phyloP scores from a whole-genome alignment of 306 rosid species.

The Fragaria iinumae region DNA sequence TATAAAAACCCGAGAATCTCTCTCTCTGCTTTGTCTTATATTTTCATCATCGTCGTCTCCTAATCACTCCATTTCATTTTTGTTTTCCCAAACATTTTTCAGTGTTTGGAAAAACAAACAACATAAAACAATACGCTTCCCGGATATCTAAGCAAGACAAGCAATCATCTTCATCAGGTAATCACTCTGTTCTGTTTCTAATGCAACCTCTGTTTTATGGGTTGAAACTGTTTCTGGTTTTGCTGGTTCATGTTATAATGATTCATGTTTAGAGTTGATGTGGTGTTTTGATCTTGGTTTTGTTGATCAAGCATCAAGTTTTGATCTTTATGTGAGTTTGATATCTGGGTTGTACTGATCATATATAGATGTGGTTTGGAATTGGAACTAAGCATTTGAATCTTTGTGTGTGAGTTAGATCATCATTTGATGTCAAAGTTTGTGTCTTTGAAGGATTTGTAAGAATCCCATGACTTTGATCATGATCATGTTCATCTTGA shows the following conservation, averaged over 20 bases:
- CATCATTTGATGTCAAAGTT: constrained; percentile 7
- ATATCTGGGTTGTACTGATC: constrained; percentile 7
- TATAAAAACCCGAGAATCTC: constrained; percentile 18
- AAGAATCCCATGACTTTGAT: neutral
- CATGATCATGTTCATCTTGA: constrained; percentile 5
- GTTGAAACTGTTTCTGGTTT: neutral
- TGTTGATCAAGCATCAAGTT: neutral
- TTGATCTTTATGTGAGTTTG: constrained; percentile 4
- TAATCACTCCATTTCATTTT: constrained; percentile 6
- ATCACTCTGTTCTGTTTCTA: neutral
- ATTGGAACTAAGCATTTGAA: neutral
- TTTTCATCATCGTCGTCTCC: constrained; percentile 10
- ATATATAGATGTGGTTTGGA: neutral
- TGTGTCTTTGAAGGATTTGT: neutral
- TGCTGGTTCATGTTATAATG: neutral
- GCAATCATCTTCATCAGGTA: constrained; percentile 44
- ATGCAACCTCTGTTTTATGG: neutral
- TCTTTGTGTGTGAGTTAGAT: neutral
- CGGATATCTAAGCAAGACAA: constrained; percentile 27
- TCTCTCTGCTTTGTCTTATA: constrained; percentile 15
- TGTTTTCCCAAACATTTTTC: neutral
- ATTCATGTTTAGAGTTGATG: neutral
- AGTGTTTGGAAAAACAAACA: constrained; percentile 1
- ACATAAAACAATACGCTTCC: constrained; percentile 16
- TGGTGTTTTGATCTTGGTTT: neutral